A percentile compares a stretch with the other conserved stretches of the same genome.
Conservation (phyloP, 1,284 basidiomycete genomes). For the Ustilago bromivora region DNA sequence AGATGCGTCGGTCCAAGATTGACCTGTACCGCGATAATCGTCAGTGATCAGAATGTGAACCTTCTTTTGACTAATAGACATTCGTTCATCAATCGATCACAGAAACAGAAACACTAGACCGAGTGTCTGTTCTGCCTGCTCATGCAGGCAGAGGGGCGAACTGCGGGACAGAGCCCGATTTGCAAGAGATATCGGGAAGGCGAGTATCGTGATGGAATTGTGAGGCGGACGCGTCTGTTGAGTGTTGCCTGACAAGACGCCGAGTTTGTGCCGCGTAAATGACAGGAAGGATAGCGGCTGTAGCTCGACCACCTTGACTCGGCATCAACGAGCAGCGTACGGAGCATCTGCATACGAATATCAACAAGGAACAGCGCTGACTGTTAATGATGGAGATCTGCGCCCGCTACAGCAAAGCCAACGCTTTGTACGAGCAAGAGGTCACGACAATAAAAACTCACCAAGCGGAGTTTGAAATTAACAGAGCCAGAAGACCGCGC, state of each 20-base stretch:
- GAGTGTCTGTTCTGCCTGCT: not conserved
- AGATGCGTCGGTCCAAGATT: conserved; percentile 50
- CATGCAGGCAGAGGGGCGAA: not conserved
- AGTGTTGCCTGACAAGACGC: conserved; percentile 10
- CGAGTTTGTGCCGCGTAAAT: conserved; percentile 1
- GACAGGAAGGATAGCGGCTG: not conserved
- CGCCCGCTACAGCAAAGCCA: not conserved
- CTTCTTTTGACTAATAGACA: conserved; percentile 12
- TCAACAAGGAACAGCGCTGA: not conserved
- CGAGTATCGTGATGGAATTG: not conserved
- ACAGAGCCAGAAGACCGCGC: conserved; percentile 4
- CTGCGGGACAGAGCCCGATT: not conserved
- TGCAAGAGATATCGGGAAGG: not conserved
- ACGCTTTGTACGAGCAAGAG: not conserved
- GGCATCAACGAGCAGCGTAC: too few relatives aligned
- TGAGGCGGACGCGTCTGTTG: conserved; percentile 1
- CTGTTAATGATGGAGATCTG: not conserved
- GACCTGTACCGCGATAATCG: conserved; percentile 59
- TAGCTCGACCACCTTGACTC: not conserved
- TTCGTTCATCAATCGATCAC: not conserved
- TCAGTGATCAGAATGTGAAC: conserved; percentile 19
- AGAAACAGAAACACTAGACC: not conserved
- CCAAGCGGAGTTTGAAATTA: conserved; percentile 6
- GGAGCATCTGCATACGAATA: too few relatives aligned
- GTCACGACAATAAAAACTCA: not conserved